A percentile compares a stretch with the other conserved stretches of the same genome.
These are phyloP conservation scores for Glomus cerebriforme DNA, from an alignment of 192 early-diverging fungal genomes.

Conservation along the genomic window DNA sequence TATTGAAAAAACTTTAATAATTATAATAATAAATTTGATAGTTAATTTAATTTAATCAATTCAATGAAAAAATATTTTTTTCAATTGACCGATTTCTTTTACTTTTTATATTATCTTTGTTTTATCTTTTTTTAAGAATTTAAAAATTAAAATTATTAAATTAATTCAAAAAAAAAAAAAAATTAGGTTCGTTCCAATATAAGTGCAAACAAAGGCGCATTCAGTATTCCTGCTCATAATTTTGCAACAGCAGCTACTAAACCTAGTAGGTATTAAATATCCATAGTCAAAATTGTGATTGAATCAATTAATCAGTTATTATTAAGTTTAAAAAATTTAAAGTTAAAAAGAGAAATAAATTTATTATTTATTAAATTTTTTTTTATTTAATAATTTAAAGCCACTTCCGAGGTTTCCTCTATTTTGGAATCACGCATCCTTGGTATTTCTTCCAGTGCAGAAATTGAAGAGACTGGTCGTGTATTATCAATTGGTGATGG, in stretches of 20 bases:
- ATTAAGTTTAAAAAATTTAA: no score
- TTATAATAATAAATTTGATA: no score
- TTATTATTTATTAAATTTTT: no score
- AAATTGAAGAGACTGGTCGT: constrained; percentile 97
- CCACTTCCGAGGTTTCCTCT: constrained; percentile 93
- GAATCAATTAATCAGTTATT: not conserved
- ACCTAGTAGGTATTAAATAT: constrained; percentile 32
- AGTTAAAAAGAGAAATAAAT: no score
- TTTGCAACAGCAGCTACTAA: constrained; percentile 36
- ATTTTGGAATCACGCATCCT: constrained; percentile 98
- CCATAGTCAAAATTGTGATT: not conserved
- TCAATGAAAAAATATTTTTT: no score
- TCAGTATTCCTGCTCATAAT: constrained; percentile 30
- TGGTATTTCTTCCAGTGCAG: constrained; percentile 78
- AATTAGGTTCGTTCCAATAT: constrained; percentile 37
- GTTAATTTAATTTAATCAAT: no score
- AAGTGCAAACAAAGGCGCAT: constrained; percentile 19
- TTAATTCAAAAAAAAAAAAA: not conserved
- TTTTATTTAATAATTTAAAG: constrained; percentile 33
- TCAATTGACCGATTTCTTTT: no score
- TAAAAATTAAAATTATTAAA: not conserved
- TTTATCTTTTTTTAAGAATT: no score
- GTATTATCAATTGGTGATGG: constrained; percentile 99
- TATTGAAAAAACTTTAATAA: no score
- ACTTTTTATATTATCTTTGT: no score